Evolutionary conservation across 2,329 filamentous ascomycete genomes (phyloP).

Genomic region (Camptophora hylomeconis): DNA sequence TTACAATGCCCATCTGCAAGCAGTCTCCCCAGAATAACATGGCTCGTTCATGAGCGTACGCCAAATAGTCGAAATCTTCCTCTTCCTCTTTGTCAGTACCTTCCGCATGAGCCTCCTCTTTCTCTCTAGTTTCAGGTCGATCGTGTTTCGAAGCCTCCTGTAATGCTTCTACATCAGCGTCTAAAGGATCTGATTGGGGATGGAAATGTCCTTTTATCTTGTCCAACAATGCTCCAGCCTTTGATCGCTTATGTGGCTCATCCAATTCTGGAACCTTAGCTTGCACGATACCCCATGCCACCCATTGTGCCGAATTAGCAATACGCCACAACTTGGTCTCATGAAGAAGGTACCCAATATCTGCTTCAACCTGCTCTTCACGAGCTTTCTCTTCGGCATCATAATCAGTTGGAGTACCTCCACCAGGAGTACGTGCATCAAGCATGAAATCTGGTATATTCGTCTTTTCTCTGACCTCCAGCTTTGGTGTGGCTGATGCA

Average conservation of each 20-base stretch:
- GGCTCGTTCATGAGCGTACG: slow-evolving; percentile 79
- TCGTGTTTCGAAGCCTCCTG: slow-evolving; percentile 10
- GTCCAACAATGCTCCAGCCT: slow-evolving; percentile 14
- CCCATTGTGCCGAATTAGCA: slow-evolving; percentile 81
- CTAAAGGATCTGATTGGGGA: slow-evolving; percentile 14
- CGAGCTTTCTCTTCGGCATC: slow-evolving; percentile 42
- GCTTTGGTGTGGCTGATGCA: slow-evolving; percentile 36
- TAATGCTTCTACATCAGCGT: slow-evolving; percentile 12
- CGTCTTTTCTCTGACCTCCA: slow-evolving; percentile 22
- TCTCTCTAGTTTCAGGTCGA: slow-evolving; percentile 11
- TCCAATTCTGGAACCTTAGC: slow-evolving; percentile 70
- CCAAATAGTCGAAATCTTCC: slow-evolving; percentile 84
- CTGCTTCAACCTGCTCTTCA: slow-evolving; percentile 52
- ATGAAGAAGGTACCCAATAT: slow-evolving; percentile 57
- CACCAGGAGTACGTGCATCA: slow-evolving; percentile 35
- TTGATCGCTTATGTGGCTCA: slow-evolving; percentile 19
- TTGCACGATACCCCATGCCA: slow-evolving; percentile 93
- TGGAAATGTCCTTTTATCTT: slow-evolving; percentile 12
- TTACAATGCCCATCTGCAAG: slow-evolving; percentile 61
- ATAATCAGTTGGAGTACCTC: slow-evolving; percentile 11
- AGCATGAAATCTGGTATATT: slow-evolving; percentile 55
- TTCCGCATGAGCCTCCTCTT: slow-evolving; percentile 13
- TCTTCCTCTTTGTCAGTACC: slow-evolving; percentile 37
- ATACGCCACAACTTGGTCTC: slow-evolving; percentile 78
- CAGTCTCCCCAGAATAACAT: slow-evolving; percentile 94